Evolutionary conservation across 176 grass and related monocot species (phyloP).

Genomic region (Triticum aestivum): IWGSC_CS_RefSeq_v2.1 NC_057799.1:640997088-640997587

Average conservation of each 20-base stretch:
- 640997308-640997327: slow-evolving; percentile 68
- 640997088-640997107: neutral
- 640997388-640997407: slow-evolving; percentile 34
- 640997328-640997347: slow-evolving; percentile 53
- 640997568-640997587: too few relatives aligned
- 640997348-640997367: slow-evolving; percentile 74
- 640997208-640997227: slow-evolving; percentile 58
- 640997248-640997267: slow-evolving; percentile 44
- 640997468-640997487: slow-evolving; percentile 43
- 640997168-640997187: slow-evolving; percentile 81
- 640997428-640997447: slow-evolving; percentile 51
- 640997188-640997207: slow-evolving; percentile 47
- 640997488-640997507: slow-evolving; percentile 63
- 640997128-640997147: slow-evolving; percentile 74
- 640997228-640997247: slow-evolving; percentile 45
- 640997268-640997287: slow-evolving; percentile 67
- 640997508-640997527: slow-evolving; percentile 85
- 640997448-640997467: slow-evolving; percentile 33
- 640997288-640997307: slow-evolving; percentile 51
- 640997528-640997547: too few relatives aligned
- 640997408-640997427: slow-evolving; percentile 65
- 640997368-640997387: slow-evolving; percentile 59
- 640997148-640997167: slow-evolving; percentile 94
- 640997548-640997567: too few relatives aligned
- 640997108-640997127: neutral